phyloP scores from a whole-genome alignment of 1,284 basidiomycete species.

The Ceratobasidium sp. region DNA sequence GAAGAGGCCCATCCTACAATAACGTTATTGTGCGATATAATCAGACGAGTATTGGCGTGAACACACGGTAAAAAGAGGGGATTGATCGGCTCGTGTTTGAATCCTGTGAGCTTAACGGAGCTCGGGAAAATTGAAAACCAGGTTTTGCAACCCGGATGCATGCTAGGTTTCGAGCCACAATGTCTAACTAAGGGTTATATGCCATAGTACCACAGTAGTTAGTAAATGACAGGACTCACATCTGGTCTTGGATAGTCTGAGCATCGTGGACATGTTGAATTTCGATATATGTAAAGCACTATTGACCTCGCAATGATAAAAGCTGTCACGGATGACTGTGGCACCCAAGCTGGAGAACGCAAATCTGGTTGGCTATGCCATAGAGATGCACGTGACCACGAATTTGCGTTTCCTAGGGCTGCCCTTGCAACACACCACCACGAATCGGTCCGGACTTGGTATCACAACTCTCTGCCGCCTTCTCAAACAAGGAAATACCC shows the following conservation, averaged over 20 bases:
- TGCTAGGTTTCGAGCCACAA: background rate
- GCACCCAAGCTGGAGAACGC: background rate
- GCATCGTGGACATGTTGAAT: background rate
- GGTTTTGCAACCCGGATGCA: background rate
- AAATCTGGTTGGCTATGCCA: background rate
- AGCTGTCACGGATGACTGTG: too few species aligned
- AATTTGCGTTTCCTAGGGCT: background rate
- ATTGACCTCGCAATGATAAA: too few species aligned
- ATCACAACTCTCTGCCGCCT: background rate
- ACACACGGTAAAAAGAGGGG: background rate
- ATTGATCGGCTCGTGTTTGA: background rate
- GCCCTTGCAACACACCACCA: constrained; percentile 32
- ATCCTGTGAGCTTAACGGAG: background rate
- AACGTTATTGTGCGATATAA: background rate
- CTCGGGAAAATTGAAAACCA: background rate
- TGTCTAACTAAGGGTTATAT: constrained; percentile 1
- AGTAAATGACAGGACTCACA: background rate
- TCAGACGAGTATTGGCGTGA: too few species aligned
- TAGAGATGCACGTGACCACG: constrained; percentile 1
- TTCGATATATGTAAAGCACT: too few species aligned
- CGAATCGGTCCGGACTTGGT: background rate
- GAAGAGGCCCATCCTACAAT: constrained; percentile 81
- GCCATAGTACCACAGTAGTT: too few species aligned
- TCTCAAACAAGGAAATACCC: too few species aligned
- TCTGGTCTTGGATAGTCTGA: background rate